Evolutionary conservation across 1,139 yeast genomes (phyloP), one percentile per base, ranked within the genome.

Genomic region (Pichia sp.): DNA sequence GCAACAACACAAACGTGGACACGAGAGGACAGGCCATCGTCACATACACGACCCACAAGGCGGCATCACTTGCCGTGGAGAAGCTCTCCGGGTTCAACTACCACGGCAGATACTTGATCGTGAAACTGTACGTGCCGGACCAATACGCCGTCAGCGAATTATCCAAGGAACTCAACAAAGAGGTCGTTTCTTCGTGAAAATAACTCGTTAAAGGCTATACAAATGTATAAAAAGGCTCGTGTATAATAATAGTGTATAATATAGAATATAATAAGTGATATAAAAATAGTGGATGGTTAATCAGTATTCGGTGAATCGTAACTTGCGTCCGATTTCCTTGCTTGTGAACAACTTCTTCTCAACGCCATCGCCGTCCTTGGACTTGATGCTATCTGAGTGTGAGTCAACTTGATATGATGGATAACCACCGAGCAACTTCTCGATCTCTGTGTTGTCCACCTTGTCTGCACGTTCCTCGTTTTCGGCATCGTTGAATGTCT

Each of bases 361-460:
- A 53, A 82, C 81, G 8, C 47, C 40, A 34, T 58, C 59, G 17
- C 59, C 60, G 14, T 82, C 83, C 57, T 81, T 89, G 4, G 88
- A 80, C 58, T 84, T 81, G 54, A 83, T 81, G 51, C 74, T 77
- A 47, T 65, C 68, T 3, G 67, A 59, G 45, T 61, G 58, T 28
- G 61, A 47, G 38, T 62, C 67, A 15, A 65, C 44, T 37, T 51
- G 54, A 35, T 56, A 58, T 10, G 82, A 82, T 44, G 83, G 90
- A 45, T 86, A 86, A 1, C 95, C 95, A 48, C 94, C 93, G 47
- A 86, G 72, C 59, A 86, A 73, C 50, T 80, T 82, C 28, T 55
- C 52, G 17, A 61, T 36, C 51, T 58, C 35, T 46, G 44, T 35
- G 51, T 46, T 38, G 45, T 57, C 17, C 4, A 22, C 19, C 6